A percentile compares a stretch with the other conserved stretches of the same genome.
Evolutionary conservation across 2,329 filamentous ascomycete genomes (phyloP).

Genomic region (Aureobasidium pullulans): DNA sequence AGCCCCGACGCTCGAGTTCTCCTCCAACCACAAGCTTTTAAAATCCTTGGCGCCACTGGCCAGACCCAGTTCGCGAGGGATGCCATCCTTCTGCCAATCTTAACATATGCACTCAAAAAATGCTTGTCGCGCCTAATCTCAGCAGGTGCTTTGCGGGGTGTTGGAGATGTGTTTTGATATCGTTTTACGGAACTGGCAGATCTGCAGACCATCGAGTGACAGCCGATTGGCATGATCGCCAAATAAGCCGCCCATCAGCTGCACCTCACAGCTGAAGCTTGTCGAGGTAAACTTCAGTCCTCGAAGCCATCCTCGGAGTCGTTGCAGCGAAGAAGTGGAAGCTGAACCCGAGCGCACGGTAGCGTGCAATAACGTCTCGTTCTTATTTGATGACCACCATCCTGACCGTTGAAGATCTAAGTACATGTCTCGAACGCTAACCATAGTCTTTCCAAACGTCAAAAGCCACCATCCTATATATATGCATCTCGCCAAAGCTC

Average conservation of each 20-base stretch:
- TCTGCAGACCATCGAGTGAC: background rate
- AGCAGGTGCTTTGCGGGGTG: background rate
- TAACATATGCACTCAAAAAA: background rate
- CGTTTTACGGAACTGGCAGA: background rate
- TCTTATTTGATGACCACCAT: slow-evolving; percentile 8
- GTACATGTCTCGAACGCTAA: slow-evolving; percentile 12
- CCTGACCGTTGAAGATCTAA: background rate
- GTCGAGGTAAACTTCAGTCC: slow-evolving; percentile 1
- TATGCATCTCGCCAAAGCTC: background rate
- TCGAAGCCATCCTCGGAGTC: background rate
- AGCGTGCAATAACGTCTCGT: slow-evolving; percentile 4
- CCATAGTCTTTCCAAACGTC: background rate
- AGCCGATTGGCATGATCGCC: background rate
- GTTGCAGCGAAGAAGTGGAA: slow-evolving; percentile 10
- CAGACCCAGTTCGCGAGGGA: background rate
- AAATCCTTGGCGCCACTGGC: background rate
- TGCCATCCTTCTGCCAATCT: background rate
- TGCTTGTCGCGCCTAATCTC: background rate
- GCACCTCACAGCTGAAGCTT: background rate
- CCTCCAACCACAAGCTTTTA: background rate
- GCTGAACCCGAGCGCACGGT: slow-evolving; percentile 4
- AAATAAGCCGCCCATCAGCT: background rate
- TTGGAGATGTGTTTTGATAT: background rate
- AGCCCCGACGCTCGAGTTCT: background rate
- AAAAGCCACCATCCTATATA: slow-evolving; percentile 5